These are phyloP conservation scores for Sphagnum fallax DNA, from an alignment of 228 moss, liverwort and hornwort genomes.

Conservation along the genomic window DNA sequence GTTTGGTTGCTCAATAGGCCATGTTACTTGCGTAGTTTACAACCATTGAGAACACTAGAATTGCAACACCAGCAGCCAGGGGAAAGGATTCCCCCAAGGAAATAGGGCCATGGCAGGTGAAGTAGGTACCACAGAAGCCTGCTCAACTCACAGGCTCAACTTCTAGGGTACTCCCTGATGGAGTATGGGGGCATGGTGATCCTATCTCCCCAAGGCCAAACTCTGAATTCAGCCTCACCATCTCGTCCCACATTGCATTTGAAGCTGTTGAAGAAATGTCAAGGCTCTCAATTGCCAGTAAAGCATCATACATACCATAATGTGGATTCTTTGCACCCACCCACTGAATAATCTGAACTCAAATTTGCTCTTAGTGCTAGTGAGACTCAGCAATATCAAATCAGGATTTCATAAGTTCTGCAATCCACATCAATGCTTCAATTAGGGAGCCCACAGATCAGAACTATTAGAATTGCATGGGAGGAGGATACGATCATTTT, in stretches of 20 bases:
- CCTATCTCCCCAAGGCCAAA: conserved; percentile 51
- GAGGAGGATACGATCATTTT: conserved; percentile 70
- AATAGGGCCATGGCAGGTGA: conserved; percentile 3
- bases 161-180: conserved; percentile 41
- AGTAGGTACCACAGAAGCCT: not conserved
- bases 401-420: no score
- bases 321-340: not conserved
- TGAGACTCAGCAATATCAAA: no score
- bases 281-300: conserved; percentile 11
- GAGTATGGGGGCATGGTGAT: conserved; percentile 53
- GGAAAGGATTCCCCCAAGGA: not conserved
- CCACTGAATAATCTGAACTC: no score
- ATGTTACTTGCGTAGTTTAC: conserved; percentile 22
- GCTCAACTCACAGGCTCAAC: conserved; percentile 46
- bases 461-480: no score
- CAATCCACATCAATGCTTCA: not conserved
- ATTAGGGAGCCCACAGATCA: no score
- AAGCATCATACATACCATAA: not conserved
- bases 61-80: conserved; percentile 5
- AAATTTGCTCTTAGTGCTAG: no score
- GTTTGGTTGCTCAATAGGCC: conserved; percentile 8
- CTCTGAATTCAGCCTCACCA: conserved; percentile 58
- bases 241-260: conserved; percentile 64
- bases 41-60: conserved; percentile 15
- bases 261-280: conserved; percentile 30